Base-by-base conservation (phyloP, 805 yeast species). In the Metschnikowia noctiluminum region DNA sequence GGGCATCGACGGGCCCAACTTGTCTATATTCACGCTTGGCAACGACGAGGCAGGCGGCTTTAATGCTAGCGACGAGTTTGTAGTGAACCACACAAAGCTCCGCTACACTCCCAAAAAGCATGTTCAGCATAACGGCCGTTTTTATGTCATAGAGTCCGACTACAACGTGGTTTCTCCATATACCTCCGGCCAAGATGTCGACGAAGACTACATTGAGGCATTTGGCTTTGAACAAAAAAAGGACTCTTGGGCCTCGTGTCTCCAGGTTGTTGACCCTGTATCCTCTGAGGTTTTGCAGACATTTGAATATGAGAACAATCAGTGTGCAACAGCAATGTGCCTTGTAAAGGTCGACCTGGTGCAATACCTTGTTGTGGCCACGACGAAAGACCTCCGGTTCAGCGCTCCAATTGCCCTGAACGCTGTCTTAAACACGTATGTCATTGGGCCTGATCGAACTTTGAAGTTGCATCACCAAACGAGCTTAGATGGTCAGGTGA, bases 381-480 rank as follows among this genome's bases (percentile, higher is more conserved):
- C 79, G 0, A 54, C 70, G 7, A 42, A 57, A 9, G 56, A 64
- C 42, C 70, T 63, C 42, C 49, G 37, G 5, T 60, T 65, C 40
- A 43, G 60, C 12, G 77, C 78, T 0, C 57, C 48, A 3, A 42
- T 64, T 9, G 38, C 58, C 45, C 50, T 53, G 8, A 63, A 55
- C 10, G 59, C 62, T 38, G 71, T 49, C 52, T 51, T 80, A 37
- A 62, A 69, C 51, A 62, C 75, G 2, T 80, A 69, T 58, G 61
- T 57, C 27, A 60, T 78, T 7, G 50, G 57, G 21, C 64, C 65
- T 7, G 73, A 73, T 28, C 37, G 31, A 9, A n/a, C 13, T 42
- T 48, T 88, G 26, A 62, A 68, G 30, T 70, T 80, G 30, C 56
- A 84, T 4, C 94, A 91, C 63, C 71, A 71, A 46, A 89, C 97